A percentile compares a stretch with the other conserved stretches of the same genome.
Conservation (phyloP, 805 yeast species). For the Komagataella pseudopastoris region DNA sequence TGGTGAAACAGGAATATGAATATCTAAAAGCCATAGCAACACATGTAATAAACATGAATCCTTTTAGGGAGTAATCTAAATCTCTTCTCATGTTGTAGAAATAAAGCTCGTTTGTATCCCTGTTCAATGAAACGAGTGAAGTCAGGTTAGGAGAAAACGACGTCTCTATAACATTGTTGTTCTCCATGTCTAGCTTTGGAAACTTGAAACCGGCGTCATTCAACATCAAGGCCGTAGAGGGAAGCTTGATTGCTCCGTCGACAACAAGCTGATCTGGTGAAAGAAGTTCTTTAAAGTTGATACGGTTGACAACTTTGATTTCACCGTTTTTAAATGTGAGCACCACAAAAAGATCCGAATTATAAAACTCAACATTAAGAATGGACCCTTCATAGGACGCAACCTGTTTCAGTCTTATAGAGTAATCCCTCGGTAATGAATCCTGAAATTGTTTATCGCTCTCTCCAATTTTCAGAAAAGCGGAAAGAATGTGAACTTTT, state of each 20-base stretch:
- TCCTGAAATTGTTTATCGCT: background rate
- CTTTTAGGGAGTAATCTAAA: constrained; percentile 10
- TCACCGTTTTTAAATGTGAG: constrained; percentile 28
- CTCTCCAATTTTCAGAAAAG: background rate
- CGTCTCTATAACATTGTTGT: constrained; percentile 18
- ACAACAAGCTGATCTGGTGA: background rate
- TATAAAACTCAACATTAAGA: constrained; percentile 16
- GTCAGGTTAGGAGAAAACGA: constrained; percentile 39
- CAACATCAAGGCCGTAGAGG: constrained; percentile 24
- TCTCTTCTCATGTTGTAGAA: constrained; percentile 9
- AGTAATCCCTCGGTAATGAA: background rate
- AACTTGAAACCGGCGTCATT: constrained; percentile 43
- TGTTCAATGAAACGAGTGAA: constrained; percentile 21
- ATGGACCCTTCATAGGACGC: constrained; percentile 13
- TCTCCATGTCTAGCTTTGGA: constrained; percentile 16
- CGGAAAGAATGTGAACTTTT: background rate
- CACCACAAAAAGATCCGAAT: constrained; percentile 25
- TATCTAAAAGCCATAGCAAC: constrained; percentile 54
- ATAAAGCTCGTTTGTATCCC: constrained; percentile 9
- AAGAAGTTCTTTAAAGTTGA: constrained; percentile 9
- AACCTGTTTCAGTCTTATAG: background rate
- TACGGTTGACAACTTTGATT: constrained; percentile 30
- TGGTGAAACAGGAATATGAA: constrained; percentile 58
- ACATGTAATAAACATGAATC: constrained; percentile 28
- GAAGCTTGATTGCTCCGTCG: constrained; percentile 10